Base-by-base conservation (phyloP, 495 filamentous ascomycete genomes). In the Parathielavia appendiculata region DNA sequence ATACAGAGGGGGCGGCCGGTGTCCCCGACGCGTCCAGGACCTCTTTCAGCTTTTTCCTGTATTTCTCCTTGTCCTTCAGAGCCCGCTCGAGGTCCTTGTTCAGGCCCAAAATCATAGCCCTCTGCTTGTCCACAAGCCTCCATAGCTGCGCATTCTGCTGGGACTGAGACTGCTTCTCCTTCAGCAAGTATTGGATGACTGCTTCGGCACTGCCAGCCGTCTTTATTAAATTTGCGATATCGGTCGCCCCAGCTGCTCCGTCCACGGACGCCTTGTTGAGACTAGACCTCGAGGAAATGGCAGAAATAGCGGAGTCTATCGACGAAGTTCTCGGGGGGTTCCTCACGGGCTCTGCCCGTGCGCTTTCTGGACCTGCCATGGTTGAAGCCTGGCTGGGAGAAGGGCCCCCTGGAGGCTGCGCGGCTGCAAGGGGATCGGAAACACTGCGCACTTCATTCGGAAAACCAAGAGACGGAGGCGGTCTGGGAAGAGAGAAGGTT, bases 121-220 rank as follows among this genome's bases (percentile, higher is more conserved):
- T 81, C 72, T 98, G 93, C 71, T 98, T 97, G 70, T 97, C 91
- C 26, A 98, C 91, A 48, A 98, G 74, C 53, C 89, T 85, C 93
- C 93, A 98, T 59, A 98, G 73, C 70, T 97, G 92, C 16, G 87
- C 78, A 70, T 97, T 97, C 63, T 96, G 93, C 57, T 90, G 85
- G 8, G 89, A 81, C 38, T 89, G 85, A 23, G 88, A 86, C 56
- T 91, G 85, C 71, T 97, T 97, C 66, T 97, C 92, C 66, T 89
- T 93, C 46, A 96, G 71, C 57, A 98, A 77, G 66, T 91, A 87
- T 65, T 90, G 82, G 58, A 98, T 90, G 12, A 93, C 86, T 55
- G 88, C 88, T 66, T 98, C 93, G 45, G 91, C 77, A 41, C 91
- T 95, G 19, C 95, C 93, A 43, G 92, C 92, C 52, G 90, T 83